phyloP scores from a whole-genome alignment of 2,329 filamentous ascomycete species.

The Thelonectria discophora region DNA sequence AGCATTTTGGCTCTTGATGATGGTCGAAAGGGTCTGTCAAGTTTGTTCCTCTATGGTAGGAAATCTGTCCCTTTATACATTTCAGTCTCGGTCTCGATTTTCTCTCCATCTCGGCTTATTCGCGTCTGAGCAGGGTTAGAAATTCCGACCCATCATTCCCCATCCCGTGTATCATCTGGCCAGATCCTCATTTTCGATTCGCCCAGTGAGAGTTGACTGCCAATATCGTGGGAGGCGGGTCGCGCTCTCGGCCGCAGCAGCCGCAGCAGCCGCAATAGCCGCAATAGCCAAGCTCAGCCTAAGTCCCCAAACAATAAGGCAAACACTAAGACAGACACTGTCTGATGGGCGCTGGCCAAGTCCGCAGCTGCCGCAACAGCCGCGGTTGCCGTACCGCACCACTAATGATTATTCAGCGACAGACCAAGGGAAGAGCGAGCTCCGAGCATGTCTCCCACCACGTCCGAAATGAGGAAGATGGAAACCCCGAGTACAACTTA shows the following conservation, averaged over 20 bases:
- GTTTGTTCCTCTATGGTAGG: neutral
- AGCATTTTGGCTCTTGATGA: constrained; percentile 18
- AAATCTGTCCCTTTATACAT: constrained; percentile 17
- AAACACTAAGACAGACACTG: neutral
- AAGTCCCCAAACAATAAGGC: neutral
- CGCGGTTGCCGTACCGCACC: too few relatives aligned
- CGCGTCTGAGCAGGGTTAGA: too few relatives aligned
- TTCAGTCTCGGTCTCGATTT: neutral
- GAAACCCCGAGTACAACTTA: too few relatives aligned
- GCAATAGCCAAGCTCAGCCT: constrained; percentile 11
- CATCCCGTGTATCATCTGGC: too few relatives aligned
- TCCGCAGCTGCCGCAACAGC: constrained; percentile 19
- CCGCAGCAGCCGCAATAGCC: constrained; percentile 17
- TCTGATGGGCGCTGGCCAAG: constrained; percentile 1
- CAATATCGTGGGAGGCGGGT: neutral
- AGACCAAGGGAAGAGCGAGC: too few relatives aligned
- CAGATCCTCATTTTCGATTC: too few relatives aligned
- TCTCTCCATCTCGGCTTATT: too few relatives aligned
- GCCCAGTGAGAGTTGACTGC: constrained; percentile 2
- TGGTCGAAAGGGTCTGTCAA: neutral
- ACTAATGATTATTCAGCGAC: too few relatives aligned
- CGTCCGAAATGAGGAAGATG: too few relatives aligned
- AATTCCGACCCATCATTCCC: too few relatives aligned
- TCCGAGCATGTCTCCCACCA: too few relatives aligned
- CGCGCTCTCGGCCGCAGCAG: neutral